Evolutionary conservation across 495 filamentous ascomycete species (phyloP), one percentile per base, ranked within the genome.

Genomic region (Penicillium bialowiezense): DNA sequence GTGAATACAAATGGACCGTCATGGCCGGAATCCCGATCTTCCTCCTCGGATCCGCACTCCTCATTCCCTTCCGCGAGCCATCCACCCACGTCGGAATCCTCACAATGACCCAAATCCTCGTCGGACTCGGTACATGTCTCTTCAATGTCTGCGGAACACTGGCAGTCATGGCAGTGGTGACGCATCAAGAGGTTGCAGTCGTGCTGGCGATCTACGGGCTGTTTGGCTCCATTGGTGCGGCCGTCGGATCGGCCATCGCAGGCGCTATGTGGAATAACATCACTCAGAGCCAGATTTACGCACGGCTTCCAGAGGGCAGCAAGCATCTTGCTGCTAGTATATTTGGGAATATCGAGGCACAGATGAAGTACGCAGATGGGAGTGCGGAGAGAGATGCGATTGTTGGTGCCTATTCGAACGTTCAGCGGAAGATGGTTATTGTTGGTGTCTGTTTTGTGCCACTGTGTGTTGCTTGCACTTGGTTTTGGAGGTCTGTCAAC

Each of bases 51-150:
- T 54, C 58, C 3, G 76, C 82, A 14, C 77, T 85, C 29, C 73
- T 86, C 69, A 84, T 70, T 52, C 77, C 60, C 51, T 88, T 86
- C 74, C 80, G 85, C 28, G 75, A 80, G 18, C 73, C 78, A 45
- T 63, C 71, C 42, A 69, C 67, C 18, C 52, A 71, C 43, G 60
- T 85, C 18, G 84, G 82, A 8, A 82, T 81, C 59, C 68, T 90
- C 17, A 69, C 85, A 60, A 83, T 87, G 78, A 81, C 75, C 54
- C 81, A 89, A 60, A 82, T 89, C 58, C 78, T 87, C 62, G 84
- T 87, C 48, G 78, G 82, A 23, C 71, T 88, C 32, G 69, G 72
- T 17, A 79, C 77, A 12, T 75, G 77, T 26, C 73, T 72, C 5
- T 61, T 81, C n/a, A 34, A 85, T 35, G 80, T 87, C 56, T 71